A percentile compares a stretch with the other conserved stretches of the same genome.
Evolutionary conservation across 2,329 filamentous ascomycete genomes (phyloP).

Genomic region (Fusarium xylarioides): DNA sequence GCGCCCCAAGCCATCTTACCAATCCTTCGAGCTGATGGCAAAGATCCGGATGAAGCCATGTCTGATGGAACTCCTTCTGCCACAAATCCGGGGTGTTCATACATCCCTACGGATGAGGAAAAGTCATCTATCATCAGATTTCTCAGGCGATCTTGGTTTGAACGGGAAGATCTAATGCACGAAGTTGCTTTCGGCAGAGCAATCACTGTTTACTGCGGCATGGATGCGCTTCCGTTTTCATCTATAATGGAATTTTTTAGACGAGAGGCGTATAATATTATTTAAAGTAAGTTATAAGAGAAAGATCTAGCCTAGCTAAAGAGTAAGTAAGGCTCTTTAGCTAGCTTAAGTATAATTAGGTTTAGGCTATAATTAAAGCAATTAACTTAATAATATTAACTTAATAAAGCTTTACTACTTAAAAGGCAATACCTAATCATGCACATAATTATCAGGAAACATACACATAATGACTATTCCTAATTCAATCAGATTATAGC

Average conservation of each 20-base stretch:
- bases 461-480: too few species aligned
- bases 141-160: neutral
- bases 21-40: neutral
- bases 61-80: neutral
- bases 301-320: too few species aligned
- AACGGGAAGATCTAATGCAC: neutral
- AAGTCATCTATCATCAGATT: neutral
- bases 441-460: too few species aligned
- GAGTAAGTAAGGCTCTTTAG: too few species aligned
- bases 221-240: neutral
- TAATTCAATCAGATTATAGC: too few species aligned
- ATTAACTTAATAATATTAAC: too few species aligned
- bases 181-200: neutral
- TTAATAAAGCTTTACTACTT: too few species aligned
- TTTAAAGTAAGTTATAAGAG: too few species aligned
- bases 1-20: neutral
- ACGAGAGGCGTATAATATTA: neutral
- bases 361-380: too few species aligned
- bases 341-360: too few species aligned
- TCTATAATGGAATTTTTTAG: neutral
- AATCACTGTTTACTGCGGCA: conserved; percentile 5
- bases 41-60: neutral
- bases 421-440: too few species aligned
- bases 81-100: fast-evolving
- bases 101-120: fast-evolving